These are phyloP conservation scores for Aspergillus unguis DNA, from an alignment of 2,329 filamentous ascomycete species.

Conservation along the genomic window DNA sequence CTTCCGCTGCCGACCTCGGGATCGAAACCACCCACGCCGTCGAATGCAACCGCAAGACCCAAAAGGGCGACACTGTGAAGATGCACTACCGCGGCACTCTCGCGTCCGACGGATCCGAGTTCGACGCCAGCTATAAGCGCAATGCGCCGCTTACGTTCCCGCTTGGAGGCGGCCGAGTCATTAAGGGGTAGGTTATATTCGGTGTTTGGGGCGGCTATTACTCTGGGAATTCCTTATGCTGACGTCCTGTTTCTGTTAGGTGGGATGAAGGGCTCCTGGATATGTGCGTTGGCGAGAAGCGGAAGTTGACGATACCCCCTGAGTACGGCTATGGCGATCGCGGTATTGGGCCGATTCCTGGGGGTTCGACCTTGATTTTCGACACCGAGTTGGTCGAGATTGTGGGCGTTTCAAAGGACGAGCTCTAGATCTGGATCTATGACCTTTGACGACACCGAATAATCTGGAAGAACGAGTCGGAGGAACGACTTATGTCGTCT, in stretches of 20 bases:
- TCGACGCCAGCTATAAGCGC: constrained; percentile 80
- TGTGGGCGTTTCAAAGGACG: constrained; percentile 10
- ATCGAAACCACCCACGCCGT: constrained; percentile 73
- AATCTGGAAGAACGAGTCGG: too few species aligned
- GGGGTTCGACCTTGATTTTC: constrained; percentile 50
- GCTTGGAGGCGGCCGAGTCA: constrained; percentile 78
- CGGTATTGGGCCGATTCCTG: constrained; percentile 77
- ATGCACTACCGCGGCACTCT: constrained; percentile 90
- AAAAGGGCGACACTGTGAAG: constrained; percentile 72
- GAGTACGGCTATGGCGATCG: constrained; percentile 76
- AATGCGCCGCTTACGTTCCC: constrained; percentile 72
- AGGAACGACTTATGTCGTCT: neutral
- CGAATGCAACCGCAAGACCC: constrained; percentile 74
- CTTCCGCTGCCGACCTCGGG: constrained; percentile 58
- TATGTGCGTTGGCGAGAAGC: constrained; percentile 96
- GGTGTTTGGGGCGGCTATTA: neutral
- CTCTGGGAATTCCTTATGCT: constrained; percentile 1
- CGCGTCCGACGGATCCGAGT: constrained; percentile 67
- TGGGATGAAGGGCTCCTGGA: constrained; percentile 88
- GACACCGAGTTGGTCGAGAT: constrained; percentile 12
- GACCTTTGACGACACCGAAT: too few species aligned
- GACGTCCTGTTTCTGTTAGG: constrained; percentile 41
- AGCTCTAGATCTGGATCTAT: neutral
- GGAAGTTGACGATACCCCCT: constrained; percentile 85
- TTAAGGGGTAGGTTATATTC: constrained; percentile 65